A percentile compares a stretch with the other conserved stretches of the same genome.
Conservation (phyloP, 805 yeast genomes). For the Barnettozyma botsteinii region DNA sequence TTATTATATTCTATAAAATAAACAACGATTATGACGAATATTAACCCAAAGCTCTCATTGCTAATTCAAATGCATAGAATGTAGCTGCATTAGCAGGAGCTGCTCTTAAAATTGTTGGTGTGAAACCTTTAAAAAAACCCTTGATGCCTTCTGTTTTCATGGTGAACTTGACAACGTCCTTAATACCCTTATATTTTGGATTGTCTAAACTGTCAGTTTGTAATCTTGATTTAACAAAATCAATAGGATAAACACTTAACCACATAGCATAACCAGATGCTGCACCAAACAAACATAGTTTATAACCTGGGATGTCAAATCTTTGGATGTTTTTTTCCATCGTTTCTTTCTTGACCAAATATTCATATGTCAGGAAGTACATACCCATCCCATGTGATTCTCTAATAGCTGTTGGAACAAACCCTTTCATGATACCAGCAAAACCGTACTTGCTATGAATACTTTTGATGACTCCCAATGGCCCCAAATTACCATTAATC, state of each 20-base stretch:
- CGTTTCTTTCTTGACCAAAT: conserved; percentile 65
- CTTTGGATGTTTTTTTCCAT: conserved; percentile 42
- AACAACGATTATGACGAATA: not conserved
- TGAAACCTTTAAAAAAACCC: conserved; percentile 87
- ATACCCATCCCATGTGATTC: conserved; percentile 86
- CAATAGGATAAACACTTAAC: conserved; percentile 81
- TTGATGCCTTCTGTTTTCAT: conserved; percentile 53
- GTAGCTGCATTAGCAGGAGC: conserved; percentile 99
- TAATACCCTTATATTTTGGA: conserved; percentile 54
- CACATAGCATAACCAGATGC: conserved; percentile 86
- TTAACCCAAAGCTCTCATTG: conserved; percentile 50
- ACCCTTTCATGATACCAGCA: conserved; percentile 68
- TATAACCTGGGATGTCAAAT: conserved; percentile 80
- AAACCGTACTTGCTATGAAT: conserved; percentile 50
- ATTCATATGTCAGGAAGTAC: conserved; percentile 88
- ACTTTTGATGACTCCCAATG: conserved; percentile 62
- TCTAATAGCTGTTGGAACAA: conserved; percentile 75
- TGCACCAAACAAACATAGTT: conserved; percentile 83
- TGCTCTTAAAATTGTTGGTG: conserved; percentile 91
- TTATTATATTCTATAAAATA: no score
- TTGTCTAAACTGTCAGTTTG: conserved; percentile 64
- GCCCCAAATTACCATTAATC: conserved; percentile 62
- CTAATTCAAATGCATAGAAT: conserved; percentile 85
- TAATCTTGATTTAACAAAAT: conserved; percentile 83
- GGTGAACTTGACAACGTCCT: conserved; percentile 54